These are phyloP conservation scores for Coemansia asiatica DNA, from an alignment of 192 early-diverging fungal species.

Conservation along the genomic window DNA sequence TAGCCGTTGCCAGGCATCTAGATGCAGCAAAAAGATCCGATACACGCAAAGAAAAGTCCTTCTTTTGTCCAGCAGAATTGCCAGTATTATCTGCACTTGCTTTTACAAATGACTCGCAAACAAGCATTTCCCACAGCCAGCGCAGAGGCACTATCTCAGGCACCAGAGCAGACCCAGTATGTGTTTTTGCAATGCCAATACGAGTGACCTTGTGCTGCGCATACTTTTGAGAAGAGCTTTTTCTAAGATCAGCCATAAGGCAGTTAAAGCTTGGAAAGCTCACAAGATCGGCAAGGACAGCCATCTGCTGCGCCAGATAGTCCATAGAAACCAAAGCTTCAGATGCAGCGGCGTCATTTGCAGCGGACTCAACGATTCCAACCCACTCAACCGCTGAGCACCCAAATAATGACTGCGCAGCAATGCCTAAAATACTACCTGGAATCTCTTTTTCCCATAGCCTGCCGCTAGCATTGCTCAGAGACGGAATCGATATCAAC, in stretches of 20 bases:
- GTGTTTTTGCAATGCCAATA: not conserved
- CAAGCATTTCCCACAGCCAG: slow-evolving; percentile 1
- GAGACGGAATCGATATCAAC: not conserved
- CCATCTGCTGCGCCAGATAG: slow-evolving; percentile 1
- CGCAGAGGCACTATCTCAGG: not conserved
- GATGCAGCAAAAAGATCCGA: not conserved
- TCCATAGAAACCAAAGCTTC: not conserved
- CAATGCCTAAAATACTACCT: not conserved
- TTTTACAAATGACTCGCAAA: not conserved
- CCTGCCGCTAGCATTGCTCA: not conserved
- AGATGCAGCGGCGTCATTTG: too few species aligned
- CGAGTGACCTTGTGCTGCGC: not conserved
- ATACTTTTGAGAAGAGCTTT: not conserved
- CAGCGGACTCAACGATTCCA: not conserved
- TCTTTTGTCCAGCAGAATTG: not conserved
- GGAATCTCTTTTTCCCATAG: not conserved
- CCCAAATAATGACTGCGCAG: slow-evolving; percentile 3
- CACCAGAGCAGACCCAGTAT: too few species aligned
- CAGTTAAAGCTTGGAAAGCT: not conserved
- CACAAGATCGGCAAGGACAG: not conserved
- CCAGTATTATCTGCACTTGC: not conserved
- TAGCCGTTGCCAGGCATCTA: not conserved
- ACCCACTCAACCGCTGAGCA: slow-evolving; percentile 6
- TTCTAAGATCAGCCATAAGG: slow-evolving; percentile 4
- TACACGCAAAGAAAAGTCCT: not conserved